A percentile compares a stretch with the other conserved stretches of the same genome.
These are phyloP conservation scores for Asterochloris sp. DNA, from an alignment of 139 green algal genomes.

Conservation along the genomic window DNA sequence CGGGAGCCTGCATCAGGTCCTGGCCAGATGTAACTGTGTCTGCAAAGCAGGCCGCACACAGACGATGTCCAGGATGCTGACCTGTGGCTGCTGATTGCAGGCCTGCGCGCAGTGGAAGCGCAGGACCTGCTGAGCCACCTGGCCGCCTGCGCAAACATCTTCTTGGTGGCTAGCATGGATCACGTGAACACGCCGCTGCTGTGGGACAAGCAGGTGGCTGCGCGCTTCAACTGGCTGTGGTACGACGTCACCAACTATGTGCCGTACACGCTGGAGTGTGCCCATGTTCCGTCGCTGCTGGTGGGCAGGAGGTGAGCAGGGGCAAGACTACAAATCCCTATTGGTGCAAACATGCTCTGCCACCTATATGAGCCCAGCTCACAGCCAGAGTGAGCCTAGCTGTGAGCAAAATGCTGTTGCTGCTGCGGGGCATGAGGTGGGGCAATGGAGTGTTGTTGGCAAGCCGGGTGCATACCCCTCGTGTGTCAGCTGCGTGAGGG, in stretches of 20 bases:
- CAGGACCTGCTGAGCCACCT: constrained; percentile 70
- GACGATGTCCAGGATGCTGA: background rate
- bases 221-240: constrained; percentile 67
- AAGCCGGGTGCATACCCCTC: no score
- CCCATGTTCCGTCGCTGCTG: constrained; percentile 42
- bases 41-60: background rate
- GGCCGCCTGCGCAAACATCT: constrained; percentile 53
- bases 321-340: no score
- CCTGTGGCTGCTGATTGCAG: constrained; percentile 16
- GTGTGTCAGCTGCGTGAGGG: no score
- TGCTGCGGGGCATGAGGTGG: no score
- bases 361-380: no score
- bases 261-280: constrained; percentile 55
- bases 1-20: background rate
- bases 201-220: constrained; percentile 62
- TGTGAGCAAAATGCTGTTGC: no score
- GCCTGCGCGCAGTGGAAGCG: constrained; percentile 39
- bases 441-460: no score
- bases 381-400: no score
- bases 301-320: constrained; percentile 22
- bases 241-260: constrained; percentile 67
- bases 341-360: no score
- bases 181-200: constrained; percentile 77
- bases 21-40: background rate
- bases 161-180: constrained; percentile 76